These are phyloP conservation scores for Camellia sinensis DNA, from an alignment of 148 eudicot species.

Conservation along the genomic window DNA sequence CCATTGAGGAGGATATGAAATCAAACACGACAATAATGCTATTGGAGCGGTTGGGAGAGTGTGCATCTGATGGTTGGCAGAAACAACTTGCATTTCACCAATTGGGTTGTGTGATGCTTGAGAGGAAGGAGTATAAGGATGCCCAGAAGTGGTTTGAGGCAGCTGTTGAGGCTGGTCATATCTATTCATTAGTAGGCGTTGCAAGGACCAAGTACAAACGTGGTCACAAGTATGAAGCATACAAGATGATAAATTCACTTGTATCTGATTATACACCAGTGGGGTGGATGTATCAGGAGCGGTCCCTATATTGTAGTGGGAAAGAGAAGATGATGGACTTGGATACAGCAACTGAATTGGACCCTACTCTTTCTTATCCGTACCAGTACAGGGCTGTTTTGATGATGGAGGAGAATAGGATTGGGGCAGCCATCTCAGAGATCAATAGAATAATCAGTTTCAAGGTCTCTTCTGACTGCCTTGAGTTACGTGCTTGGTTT, in stretches of 20 bases:
- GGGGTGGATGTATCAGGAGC: conserved; percentile 94
- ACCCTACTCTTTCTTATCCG: conserved; percentile 74
- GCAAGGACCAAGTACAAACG: conserved; percentile 73
- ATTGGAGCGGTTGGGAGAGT: conserved; percentile 63
- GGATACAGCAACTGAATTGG: conserved; percentile 60
- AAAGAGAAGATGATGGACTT: conserved; percentile 68
- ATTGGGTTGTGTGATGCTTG: conserved; percentile 78
- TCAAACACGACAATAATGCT: conserved; percentile 63
- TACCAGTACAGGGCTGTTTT: conserved; percentile 68
- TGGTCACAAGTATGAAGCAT: conserved; percentile 71
- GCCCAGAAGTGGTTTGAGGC: conserved; percentile 75
- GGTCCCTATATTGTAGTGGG: conserved; percentile 66
- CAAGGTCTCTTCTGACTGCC: conserved; percentile 81
- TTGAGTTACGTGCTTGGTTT: conserved; percentile 83
- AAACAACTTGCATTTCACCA: conserved; percentile 67
- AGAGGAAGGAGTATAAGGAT: conserved; percentile 69
- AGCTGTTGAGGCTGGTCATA: conserved; percentile 63
- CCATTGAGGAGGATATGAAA: conserved; percentile 70
- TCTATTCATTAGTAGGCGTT: conserved; percentile 70
- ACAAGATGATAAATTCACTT: conserved; percentile 58
- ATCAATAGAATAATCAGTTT: conserved; percentile 64
- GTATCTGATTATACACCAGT: conserved; percentile 48
- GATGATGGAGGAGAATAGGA: conserved; percentile 41
- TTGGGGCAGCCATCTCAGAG: conserved; percentile 54
- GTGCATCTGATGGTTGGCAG: conserved; percentile 63